phyloP scores from a whole-genome alignment of 1,284 basidiomycete genomes.

The Fomes fomentarius region DNA sequence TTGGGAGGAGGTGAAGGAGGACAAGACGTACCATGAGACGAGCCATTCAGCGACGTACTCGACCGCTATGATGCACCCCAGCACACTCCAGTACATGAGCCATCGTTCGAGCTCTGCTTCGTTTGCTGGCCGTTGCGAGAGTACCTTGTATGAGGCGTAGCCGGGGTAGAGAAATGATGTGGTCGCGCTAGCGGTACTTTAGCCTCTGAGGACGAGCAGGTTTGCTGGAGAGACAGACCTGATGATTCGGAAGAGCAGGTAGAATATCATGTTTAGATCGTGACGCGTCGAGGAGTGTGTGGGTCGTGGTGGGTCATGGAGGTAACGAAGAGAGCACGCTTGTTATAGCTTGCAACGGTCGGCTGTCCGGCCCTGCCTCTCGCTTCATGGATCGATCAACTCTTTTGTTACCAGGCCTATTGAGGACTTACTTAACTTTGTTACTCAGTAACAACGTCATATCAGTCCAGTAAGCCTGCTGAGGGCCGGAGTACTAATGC shows the following conservation, averaged over 20 bases:
- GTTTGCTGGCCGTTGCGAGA: slow-evolving; percentile 78
- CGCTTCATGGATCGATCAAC: slow-evolving; percentile 8
- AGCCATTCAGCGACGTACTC: slow-evolving; percentile 84
- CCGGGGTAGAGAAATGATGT: slow-evolving; percentile 81
- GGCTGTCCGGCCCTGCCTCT: slow-evolving; percentile 8
- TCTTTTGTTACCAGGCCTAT: background rate
- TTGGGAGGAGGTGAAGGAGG: background rate
- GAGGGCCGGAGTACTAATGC: too few relatives aligned
- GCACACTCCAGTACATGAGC: slow-evolving; percentile 91
- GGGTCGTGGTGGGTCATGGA: slow-evolving; percentile 12
- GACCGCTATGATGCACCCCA: slow-evolving; percentile 73
- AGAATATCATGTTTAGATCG: slow-evolving; percentile 32
- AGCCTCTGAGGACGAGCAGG: slow-evolving; percentile 4
- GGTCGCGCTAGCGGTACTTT: slow-evolving; percentile 51
- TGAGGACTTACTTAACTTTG: background rate
- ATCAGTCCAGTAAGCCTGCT: too few relatives aligned
- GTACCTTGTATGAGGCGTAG: slow-evolving; percentile 85
- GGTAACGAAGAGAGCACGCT: slow-evolving; percentile 12
- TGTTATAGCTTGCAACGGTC: slow-evolving; percentile 7
- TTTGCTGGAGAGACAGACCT: slow-evolving; percentile 16
- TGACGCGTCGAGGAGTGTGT: background rate
- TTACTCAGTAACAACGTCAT: background rate
- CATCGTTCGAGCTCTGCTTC: slow-evolving; percentile 82
- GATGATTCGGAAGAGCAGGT: slow-evolving; percentile 33
- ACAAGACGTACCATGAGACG: slow-evolving; percentile 68